Percentiles rank a stretch among this genome's conserved stretches.
phyloP scores from a whole-genome alignment of 768 basidiomycete species.

The Mrakia blollopis region DNA sequence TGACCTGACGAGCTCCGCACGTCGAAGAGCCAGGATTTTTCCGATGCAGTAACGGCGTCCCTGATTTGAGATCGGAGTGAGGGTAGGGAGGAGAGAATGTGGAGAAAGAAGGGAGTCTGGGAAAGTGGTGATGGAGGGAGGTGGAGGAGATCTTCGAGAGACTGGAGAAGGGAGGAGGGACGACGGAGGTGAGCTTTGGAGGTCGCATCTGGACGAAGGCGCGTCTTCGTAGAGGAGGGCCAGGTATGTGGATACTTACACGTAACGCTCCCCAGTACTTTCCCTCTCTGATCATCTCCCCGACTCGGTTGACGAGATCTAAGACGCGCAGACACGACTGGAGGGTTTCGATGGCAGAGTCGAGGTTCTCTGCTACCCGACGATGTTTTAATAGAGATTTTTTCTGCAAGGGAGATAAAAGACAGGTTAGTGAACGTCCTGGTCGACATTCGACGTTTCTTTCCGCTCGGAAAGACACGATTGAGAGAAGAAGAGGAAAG shows the following conservation, averaged over 20 bases:
- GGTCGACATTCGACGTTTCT: too few species aligned
- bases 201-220: not conserved
- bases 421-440: not conserved
- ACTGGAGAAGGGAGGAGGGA: conserved; percentile 50
- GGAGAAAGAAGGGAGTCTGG: conserved; percentile 86
- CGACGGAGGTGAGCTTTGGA: conserved; percentile 21
- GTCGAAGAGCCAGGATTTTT: conserved; percentile 95
- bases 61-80: conserved; percentile 84
- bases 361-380: conserved; percentile 87
- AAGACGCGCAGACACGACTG: conserved; percentile 88
- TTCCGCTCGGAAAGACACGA: not conserved
- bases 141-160: conserved; percentile 87
- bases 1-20: conserved; percentile 80
- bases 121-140: conserved; percentile 84
- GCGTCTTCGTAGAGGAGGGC: conserved; percentile 35
- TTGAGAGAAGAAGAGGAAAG: not conserved
- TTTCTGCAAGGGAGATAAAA: conserved; percentile 52
- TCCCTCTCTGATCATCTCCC: conserved; percentile 85
- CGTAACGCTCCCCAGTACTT: conserved; percentile 96
- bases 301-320: conserved; percentile 86
- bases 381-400: conserved; percentile 78
- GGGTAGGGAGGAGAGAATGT: conserved; percentile 85
- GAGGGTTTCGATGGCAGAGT: conserved; percentile 92
- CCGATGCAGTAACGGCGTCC: conserved; percentile 86
- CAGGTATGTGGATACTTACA: conserved; percentile 56